A percentile compares a stretch with the other conserved stretches of the same genome.
These are phyloP conservation scores for Phaeosphaeriaceae sp. DNA, from an alignment of 2,329 filamentous ascomycete genomes.

Conservation along the genomic window DNA sequence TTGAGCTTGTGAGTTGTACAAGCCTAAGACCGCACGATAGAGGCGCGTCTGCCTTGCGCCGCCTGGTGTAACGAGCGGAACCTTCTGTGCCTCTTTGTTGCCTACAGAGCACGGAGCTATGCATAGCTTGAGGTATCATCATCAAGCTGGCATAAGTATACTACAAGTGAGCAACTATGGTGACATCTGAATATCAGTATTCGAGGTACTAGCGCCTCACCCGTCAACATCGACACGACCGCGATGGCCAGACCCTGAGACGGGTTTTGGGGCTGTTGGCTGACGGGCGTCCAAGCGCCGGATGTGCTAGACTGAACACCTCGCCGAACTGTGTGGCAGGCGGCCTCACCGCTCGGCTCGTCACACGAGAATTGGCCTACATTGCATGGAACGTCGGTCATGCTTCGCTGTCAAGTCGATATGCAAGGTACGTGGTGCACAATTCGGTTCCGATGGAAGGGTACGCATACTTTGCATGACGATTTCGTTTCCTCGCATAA, in stretches of 20 bases:
- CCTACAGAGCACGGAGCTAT: not conserved
- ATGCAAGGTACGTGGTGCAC: slow-evolving; percentile 19
- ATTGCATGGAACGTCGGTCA: slow-evolving; percentile 13
- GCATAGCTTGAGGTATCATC: not conserved
- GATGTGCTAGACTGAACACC: slow-evolving; percentile 7
- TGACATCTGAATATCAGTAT: not conserved
- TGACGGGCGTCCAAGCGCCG: slow-evolving; percentile 10
- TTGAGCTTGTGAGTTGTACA: not conserved
- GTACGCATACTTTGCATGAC: not conserved
- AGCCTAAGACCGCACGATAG: not conserved
- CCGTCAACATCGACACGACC: not conserved
- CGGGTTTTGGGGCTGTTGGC: not conserved
- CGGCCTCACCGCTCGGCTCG: slow-evolving; percentile 15
- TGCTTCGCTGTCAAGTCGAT: slow-evolving; percentile 9
- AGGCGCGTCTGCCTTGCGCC: not conserved
- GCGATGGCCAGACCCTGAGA: not conserved
- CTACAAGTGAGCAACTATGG: not conserved
- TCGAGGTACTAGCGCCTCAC: not conserved
- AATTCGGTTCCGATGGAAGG: slow-evolving; percentile 2
- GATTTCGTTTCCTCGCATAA: not conserved
- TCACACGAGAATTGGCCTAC: slow-evolving; percentile 10
- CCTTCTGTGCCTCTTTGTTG: not conserved
- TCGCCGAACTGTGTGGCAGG: slow-evolving; percentile 23
- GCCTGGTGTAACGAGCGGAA: not conserved
- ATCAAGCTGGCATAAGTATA: not conserved